Percentiles rank a stretch among this genome's conserved stretches.
phyloP scores from a whole-genome alignment of 768 basidiomycete species.

The Lepiota venenata region DNA sequence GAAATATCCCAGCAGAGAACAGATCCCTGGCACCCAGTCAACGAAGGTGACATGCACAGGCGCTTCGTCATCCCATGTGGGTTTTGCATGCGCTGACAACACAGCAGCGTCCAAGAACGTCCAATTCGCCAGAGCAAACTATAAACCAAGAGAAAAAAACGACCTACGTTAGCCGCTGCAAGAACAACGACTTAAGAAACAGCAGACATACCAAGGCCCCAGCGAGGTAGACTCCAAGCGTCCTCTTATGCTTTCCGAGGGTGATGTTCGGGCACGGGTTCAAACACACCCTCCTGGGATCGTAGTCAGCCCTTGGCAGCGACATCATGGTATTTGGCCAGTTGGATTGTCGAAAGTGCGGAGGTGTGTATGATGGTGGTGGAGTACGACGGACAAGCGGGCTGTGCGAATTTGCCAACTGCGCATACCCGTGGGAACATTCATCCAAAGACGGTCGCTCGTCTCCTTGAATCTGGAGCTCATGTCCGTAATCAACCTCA shows the following conservation, averaged over 20 bases:
- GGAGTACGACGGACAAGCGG: constrained; percentile 18
- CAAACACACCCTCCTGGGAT: constrained; percentile 84
- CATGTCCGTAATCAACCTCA: constrained; percentile 16
- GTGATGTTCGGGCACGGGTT: constrained; percentile 81
- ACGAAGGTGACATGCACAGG: constrained; percentile 82
- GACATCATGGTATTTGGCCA: constrained; percentile 38
- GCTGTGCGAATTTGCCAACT: constrained; percentile 12
- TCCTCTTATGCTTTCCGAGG: constrained; percentile 74
- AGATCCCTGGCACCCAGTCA: constrained; percentile 98
- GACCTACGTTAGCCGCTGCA: not conserved
- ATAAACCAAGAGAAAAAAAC: constrained; percentile 4
- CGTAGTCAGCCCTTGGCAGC: constrained; percentile 70
- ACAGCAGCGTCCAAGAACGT: constrained; percentile 92
- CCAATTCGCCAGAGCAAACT: constrained; percentile 97
- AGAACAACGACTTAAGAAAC: not conserved
- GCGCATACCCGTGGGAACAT: constrained; percentile 25
- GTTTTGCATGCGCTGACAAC: constrained; percentile 79
- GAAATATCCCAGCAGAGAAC: constrained; percentile 88
- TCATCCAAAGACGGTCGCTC: constrained; percentile 4
- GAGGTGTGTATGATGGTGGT: constrained; percentile 10
- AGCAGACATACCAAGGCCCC: constrained; percentile 77
- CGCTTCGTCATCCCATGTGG: constrained; percentile 62
- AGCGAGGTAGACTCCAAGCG: constrained; percentile 86
- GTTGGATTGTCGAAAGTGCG: constrained; percentile 6
- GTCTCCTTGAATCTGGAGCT: not conserved